Conservation (phyloP, 192 early-diverging fungal genomes). For the Backusella sp. region DNA sequence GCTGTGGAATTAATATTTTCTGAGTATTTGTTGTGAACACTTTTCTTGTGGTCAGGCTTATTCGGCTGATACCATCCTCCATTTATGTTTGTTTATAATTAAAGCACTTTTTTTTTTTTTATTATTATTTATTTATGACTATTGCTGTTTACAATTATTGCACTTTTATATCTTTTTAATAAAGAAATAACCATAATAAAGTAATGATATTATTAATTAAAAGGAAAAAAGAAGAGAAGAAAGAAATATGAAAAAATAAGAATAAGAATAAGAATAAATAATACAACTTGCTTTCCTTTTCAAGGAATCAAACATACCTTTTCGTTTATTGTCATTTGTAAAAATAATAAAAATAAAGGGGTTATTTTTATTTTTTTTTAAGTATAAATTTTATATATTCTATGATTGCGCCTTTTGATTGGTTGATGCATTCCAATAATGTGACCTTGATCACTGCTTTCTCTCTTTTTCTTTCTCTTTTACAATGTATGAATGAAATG, state of each 20-base stretch:
- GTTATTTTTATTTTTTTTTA: background rate
- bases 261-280: background rate
- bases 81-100: background rate
- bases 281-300: background rate
- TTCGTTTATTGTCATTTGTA: background rate
- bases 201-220: background rate
- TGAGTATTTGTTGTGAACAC: slow-evolving; percentile 6
- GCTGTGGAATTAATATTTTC: background rate
- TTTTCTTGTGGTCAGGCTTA: slow-evolving; percentile 6
- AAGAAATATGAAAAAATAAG: background rate
- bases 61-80: slow-evolving; percentile 5
- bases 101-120: background rate
- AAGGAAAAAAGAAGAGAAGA: background rate
- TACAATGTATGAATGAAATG: background rate
- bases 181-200: slow-evolving; percentile 4
- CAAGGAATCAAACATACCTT: background rate
- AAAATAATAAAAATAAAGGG: background rate
- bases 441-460: background rate
- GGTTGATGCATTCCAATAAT: background rate
- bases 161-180: background rate
- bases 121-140: background rate
- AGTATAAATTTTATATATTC: background rate
- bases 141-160: background rate
- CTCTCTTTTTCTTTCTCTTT: too few species aligned
- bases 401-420: background rate